These are phyloP conservation scores for Spergularia azorica DNA, from an alignment of 179 eudicot genomes.

Conservation along the genomic window DNA sequence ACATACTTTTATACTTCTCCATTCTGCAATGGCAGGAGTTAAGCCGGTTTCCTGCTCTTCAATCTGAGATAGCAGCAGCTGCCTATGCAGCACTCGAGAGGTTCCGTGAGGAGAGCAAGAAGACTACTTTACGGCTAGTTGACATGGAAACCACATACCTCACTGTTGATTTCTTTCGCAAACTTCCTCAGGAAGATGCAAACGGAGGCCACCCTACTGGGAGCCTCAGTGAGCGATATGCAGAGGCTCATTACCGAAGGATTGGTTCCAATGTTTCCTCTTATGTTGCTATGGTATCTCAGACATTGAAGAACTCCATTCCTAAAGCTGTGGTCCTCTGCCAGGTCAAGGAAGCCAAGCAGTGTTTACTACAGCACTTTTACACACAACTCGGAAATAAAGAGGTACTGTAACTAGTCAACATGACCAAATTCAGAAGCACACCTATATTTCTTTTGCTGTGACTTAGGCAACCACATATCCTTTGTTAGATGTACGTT, in stretches of 20 bases:
- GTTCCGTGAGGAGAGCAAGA: constrained; percentile 70
- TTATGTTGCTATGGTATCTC: constrained; percentile 61
- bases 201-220: constrained; percentile 38
- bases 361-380: constrained; percentile 53
- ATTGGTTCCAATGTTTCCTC: constrained; percentile 59
- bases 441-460: not conserved
- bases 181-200: constrained; percentile 56
- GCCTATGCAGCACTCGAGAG: constrained; percentile 58
- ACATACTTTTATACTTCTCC: not conserved
- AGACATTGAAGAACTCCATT: constrained; percentile 55
- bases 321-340: constrained; percentile 77
- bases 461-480: not conserved
- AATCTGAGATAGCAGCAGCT: constrained; percentile 57
- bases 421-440: not conserved
- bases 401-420: constrained; percentile 45
- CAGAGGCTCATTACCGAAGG: constrained; percentile 47
- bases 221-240: constrained; percentile 37
- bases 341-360: constrained; percentile 68
- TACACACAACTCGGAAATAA: constrained; percentile 52
- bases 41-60: constrained; percentile 63
- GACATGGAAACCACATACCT: constrained; percentile 78
- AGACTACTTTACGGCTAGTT: constrained; percentile 57
- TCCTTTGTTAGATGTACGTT: not conserved
- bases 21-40: constrained; percentile 45
- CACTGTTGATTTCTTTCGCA: constrained; percentile 72